Base-by-base conservation (phyloP, 495 filamentous ascomycete genomes). In the Penicillium antarcticum region DNA sequence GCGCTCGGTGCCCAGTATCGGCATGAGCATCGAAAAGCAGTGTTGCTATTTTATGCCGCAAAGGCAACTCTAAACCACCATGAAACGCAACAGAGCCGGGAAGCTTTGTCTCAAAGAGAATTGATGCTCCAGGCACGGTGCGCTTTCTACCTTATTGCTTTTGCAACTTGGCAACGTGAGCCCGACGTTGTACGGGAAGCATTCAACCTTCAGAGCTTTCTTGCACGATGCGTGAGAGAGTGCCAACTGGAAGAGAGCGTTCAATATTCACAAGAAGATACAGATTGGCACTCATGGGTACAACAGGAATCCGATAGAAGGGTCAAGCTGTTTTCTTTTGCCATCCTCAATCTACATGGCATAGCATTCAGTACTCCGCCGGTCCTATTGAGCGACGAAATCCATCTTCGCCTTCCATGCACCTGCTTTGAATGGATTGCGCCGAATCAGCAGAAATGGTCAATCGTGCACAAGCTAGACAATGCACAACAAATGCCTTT, bases 361-460 rank as follows among this genome's bases (percentile, higher is more conserved):
- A 70, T 74, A 37, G 60, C 66, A 18, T 74, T 63, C 42, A 65
- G 65, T 21, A 57, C 59, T 1, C 70, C 71, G 2, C 71, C 74
- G 2, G 52, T 72, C 4, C 65, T 87, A 0, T 55, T 82, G 16
- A 79, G 71, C 10, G 76, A 78, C 0, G 82, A 87, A 54, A 63
- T 87, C 4, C 71, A 81, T n/a, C 67, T 85, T 1, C 73, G 70
- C 40, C 70, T 85, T 13, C 84, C 83, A 8, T 76, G 72, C 39
- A 32, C 63, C 73, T 51, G 54, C 17, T n/a, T 44, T 0, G 54
- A 60, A 21, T 64, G 61, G 61, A 52, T 45, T 26, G 41, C 57
- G 1, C 43, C 41, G 1, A 35, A 50, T 10, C 35, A 49, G 17
- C n/a, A 31, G 1, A 42, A 53, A 17, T 63, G 57, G 57, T 23